These are phyloP conservation scores for Chenopodium suecicum DNA, from an alignment of 148 eudicot species.

Conservation along the genomic window DNA sequence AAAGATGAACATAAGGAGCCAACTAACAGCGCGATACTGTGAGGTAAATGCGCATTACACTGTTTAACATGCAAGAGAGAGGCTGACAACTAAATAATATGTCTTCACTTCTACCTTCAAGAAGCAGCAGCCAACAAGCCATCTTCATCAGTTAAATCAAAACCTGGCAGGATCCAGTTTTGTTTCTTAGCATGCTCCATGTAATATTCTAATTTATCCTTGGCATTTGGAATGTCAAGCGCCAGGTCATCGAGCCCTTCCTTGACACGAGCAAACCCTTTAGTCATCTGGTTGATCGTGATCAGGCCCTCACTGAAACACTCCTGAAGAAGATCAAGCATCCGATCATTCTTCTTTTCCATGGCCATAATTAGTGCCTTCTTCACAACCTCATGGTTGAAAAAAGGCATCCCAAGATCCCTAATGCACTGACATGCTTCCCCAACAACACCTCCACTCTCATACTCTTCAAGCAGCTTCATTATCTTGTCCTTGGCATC, in stretches of 20 bases:
- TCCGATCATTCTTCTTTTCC: conserved; percentile 92
- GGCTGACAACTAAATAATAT: conserved; percentile 10
- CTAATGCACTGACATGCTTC: conserved; percentile 95
- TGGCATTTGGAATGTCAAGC: conserved; percentile 87
- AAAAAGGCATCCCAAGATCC: conserved; percentile 93
- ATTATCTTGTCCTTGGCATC: conserved; percentile 92
- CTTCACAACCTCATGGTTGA: conserved; percentile 96
- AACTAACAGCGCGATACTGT: conserved; percentile 13
- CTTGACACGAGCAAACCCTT: conserved; percentile 70
- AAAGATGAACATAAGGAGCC: conserved; percentile 7
- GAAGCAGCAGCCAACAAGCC: conserved; percentile 18
- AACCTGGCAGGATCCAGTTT: conserved; percentile 69
- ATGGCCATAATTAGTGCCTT: conserved; percentile 93
- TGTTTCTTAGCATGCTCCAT: conserved; percentile 49
- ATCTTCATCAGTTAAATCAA: conserved; percentile 27
- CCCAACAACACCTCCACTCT: conserved; percentile 72
- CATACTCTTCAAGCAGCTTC: conserved; percentile 89
- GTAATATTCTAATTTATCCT: conserved; percentile 57
- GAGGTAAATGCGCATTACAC: conserved; percentile 12
- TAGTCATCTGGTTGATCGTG: conserved; percentile 88
- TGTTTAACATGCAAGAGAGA: conserved; percentile 14
- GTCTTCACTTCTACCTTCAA: conserved; percentile 14
- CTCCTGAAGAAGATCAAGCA: conserved; percentile 77
- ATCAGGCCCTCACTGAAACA: conserved; percentile 85
- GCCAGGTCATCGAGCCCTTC: conserved; percentile 93